A percentile compares a stretch with the other conserved stretches of the same genome.
Conservation (phyloP, 2,329 filamentous ascomycete species). For the Calonectria pseudoturangicola region DNA sequence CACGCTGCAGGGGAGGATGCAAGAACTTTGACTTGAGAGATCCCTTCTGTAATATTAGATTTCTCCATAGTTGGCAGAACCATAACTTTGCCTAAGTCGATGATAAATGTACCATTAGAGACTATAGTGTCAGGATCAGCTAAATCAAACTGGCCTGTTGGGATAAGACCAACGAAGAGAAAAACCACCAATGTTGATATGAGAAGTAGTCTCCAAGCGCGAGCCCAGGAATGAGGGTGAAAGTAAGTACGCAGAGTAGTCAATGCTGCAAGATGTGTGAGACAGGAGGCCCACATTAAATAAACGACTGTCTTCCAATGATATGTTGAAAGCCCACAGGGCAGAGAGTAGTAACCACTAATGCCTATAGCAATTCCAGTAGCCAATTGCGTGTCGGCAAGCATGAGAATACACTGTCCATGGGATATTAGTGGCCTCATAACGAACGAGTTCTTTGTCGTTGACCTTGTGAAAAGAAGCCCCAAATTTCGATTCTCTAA, state of each 20-base stretch:
- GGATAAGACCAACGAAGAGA: not conserved
- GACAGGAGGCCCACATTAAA: not conserved
- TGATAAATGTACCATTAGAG: not conserved
- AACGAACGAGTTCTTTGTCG: not conserved
- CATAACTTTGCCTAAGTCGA: not conserved
- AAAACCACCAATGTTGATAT: not conserved
- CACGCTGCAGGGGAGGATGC: not conserved
- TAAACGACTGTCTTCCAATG: slow-evolving; percentile 11
- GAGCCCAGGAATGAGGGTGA: not conserved
- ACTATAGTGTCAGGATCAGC: not conserved
- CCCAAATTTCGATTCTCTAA: not conserved
- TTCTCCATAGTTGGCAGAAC: not conserved
- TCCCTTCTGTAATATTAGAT: not conserved
- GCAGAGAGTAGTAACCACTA: slow-evolving; percentile 2
- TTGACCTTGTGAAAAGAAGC: not conserved
- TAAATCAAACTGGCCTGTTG: not conserved
- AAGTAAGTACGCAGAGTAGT: not conserved
- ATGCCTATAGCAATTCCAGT: not conserved
- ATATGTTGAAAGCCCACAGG: not conserved
- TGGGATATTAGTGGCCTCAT: too few relatives aligned
- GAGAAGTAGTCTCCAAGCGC: not conserved
- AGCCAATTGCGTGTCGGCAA: slow-evolving; percentile 3
- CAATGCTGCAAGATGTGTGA: slow-evolving; percentile 5
- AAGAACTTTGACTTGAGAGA: not conserved
- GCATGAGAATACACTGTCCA: not conserved